Evolutionary conservation across 192 early-diverging fungal species (phyloP).

Genomic region (Coemansia sp.): DNA sequence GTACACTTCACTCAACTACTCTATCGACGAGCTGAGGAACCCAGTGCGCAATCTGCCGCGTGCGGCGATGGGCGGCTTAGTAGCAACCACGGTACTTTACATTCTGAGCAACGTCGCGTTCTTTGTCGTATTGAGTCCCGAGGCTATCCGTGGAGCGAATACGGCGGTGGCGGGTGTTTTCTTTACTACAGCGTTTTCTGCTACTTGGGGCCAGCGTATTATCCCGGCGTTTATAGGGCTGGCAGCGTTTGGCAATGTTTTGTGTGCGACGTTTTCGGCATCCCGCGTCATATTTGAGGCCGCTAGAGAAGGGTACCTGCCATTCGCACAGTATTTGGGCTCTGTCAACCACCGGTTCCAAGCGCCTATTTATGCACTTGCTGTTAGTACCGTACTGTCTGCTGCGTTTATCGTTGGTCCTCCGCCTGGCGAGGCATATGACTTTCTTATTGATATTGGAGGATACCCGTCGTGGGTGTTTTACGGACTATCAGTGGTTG

Average conservation of each 20-base stretch:
- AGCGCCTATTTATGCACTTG: constrained; percentile 39
- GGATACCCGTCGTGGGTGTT: constrained; percentile 62
- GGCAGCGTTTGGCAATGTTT: constrained; percentile 54
- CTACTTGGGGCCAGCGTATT: constrained; percentile 49
- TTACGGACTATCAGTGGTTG: constrained; percentile 58
- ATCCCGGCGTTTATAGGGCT: constrained; percentile 55
- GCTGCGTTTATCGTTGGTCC: constrained; percentile 49
- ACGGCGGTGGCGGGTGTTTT: constrained; percentile 58
- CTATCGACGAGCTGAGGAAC: constrained; percentile 60
- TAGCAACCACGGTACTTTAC: constrained; percentile 59
- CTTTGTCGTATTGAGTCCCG: constrained; percentile 55
- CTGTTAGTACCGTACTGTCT: constrained; percentile 17
- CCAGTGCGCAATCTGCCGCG: constrained; percentile 64
- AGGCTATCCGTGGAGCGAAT: constrained; percentile 27
- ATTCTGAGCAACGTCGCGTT: constrained; percentile 61
- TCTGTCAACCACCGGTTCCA: constrained; percentile 41
- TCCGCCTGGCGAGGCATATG: constrained; percentile 58
- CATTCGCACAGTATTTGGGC: constrained; percentile 41
- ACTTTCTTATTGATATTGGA: constrained; percentile 59
- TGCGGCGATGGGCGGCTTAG: constrained; percentile 57
- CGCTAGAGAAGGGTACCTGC: constrained; percentile 59
- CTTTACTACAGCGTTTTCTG: constrained; percentile 51
- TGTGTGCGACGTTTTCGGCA: constrained; percentile 46
- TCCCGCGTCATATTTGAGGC: constrained; percentile 60
- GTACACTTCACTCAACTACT: constrained; percentile 63